phyloP scores from a whole-genome alignment of 2,329 filamentous ascomycete species.

The Elsinoe ampelina region DNA sequence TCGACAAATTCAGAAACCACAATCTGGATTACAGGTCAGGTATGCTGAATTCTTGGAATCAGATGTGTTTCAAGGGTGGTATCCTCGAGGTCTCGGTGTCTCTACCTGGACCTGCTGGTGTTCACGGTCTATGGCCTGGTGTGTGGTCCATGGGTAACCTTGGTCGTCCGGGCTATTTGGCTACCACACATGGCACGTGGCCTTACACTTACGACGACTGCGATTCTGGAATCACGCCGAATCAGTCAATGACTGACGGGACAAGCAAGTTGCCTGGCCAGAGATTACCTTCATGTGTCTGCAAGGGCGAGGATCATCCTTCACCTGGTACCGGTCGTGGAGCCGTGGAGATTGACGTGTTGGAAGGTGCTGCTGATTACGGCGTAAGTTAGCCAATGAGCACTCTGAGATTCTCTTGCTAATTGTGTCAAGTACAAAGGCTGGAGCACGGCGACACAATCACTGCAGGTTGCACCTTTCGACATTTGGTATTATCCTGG shows the following conservation, averaged over 20 bases:
- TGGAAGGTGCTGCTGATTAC: slow-evolving; percentile 43
- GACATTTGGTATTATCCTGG: slow-evolving; percentile 61
- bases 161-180: slow-evolving; percentile 57
- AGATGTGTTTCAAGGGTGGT: slow-evolving; percentile 63
- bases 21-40: slow-evolving; percentile 58
- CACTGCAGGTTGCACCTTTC: slow-evolving; percentile 59
- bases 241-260: slow-evolving; percentile 59
- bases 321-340: slow-evolving; percentile 55
- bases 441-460: slow-evolving; percentile 48
- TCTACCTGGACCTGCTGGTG: slow-evolving; percentile 56
- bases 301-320: slow-evolving; percentile 55
- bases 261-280: slow-evolving; percentile 60
- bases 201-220: slow-evolving; percentile 66
- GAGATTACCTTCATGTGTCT: slow-evolving; percentile 60
- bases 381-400: not conserved
- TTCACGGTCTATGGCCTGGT: slow-evolving; percentile 63
- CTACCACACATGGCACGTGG: slow-evolving; percentile 64
- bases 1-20: slow-evolving; percentile 57
- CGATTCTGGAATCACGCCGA: slow-evolving; percentile 61
- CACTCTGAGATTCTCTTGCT: not conserved
- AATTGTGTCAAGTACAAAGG: not conserved
- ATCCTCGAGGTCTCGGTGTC: slow-evolving; percentile 62
- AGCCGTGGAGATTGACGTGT: slow-evolving; percentile 62
- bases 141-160: slow-evolving; percentile 71
- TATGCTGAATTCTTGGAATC: slow-evolving; percentile 69